Conservation (phyloP, 2,329 filamentous ascomycete genomes). For the Dryadomyces quercus-mongolicae region DNA sequence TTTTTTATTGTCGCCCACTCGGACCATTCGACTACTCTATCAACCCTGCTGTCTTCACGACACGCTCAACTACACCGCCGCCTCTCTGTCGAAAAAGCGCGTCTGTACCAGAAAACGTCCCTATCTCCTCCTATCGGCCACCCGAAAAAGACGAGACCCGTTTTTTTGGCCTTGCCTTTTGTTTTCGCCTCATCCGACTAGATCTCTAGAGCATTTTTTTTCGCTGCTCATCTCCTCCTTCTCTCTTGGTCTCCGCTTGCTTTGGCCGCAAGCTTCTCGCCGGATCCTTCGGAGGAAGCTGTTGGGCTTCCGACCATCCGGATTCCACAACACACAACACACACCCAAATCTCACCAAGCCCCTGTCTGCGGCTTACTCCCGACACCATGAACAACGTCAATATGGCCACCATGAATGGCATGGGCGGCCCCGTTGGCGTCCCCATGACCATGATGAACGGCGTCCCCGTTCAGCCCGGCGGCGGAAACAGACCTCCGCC, state of each 20-base stretch:
- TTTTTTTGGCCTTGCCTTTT: not conserved
- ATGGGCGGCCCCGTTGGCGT: constrained; percentile 56
- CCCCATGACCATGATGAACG: constrained; percentile 57
- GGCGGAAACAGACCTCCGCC: constrained; percentile 15
- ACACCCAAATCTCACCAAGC: not conserved
- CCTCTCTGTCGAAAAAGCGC: not conserved
- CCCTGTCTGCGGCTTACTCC: not conserved
- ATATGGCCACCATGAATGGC: constrained; percentile 58
- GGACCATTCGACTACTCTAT: no score
- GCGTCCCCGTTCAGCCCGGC: constrained; percentile 28
- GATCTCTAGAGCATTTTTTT: not conserved
- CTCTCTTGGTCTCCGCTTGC: not conserved
- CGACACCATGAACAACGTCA: constrained; percentile 47
- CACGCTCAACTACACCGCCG: not conserved
- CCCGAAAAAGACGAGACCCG: not conserved
- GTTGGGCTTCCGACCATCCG: not conserved
- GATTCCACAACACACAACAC: not conserved
- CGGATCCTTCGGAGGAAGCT: not conserved
- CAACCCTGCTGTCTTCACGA: no score
- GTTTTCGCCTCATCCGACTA: not conserved
- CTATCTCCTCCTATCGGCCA: not conserved
- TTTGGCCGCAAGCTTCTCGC: not conserved
- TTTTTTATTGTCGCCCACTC: no score
- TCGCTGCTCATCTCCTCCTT: no score
- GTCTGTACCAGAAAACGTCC: no score